Evolutionary conservation across 371 early-diverging fungal genomes (phyloP), one percentile per base, ranked within the genome.

Genomic region (Entomophthora muscae): DNA sequence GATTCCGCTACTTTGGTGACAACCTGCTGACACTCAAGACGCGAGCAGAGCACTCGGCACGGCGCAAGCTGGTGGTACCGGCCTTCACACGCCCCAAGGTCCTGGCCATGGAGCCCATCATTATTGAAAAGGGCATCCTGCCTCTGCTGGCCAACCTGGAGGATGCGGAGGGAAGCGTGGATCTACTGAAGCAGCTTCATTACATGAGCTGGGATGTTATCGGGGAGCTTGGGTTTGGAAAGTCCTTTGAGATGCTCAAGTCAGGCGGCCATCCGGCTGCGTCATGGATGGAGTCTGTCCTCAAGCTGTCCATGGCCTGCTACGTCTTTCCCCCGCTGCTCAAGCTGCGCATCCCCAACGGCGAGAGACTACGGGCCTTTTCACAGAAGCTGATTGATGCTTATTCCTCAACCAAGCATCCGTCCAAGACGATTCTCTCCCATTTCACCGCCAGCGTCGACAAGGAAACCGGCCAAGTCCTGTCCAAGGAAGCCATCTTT

Each of bases 201-300:
- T 55, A 55, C 22, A 5, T 1, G 13, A 22, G 7, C 13, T 53
- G 53, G 61, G 61, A 61, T 33, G 61, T 33, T 10, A 61, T 61
- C 24, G 42, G 61, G 1, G 27, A 42, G n/a, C n/a, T 61, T 2
- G 24, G 21, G 42, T 61, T 61, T 42, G 61, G 61, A n/a, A n/a
- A 61, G 42, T 3, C 31, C 24, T 42, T 61, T 26, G 52, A 24
- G 10, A 29, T 61, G 32, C 31, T 61, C 42, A 24, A 61, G 42
- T 2, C 22, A 13, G 61, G 27, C 27, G 21, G 23, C 61, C 61
- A 61, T 51, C n/a, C n/a, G n/a, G 26, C 42, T 2, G 21, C 31
- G 3, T 24, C 23, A 5, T 61, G 61, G 61, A 26, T 63, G 12
- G 13, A 63, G 2, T n/a, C 28, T 30, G 32, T 24, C 3, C 42